A percentile compares a stretch with the other conserved stretches of the same genome.
These are phyloP conservation scores for Neckera pumila DNA, from an alignment of 225 moss, liverwort and hornwort species.

Conservation along the genomic window DNA sequence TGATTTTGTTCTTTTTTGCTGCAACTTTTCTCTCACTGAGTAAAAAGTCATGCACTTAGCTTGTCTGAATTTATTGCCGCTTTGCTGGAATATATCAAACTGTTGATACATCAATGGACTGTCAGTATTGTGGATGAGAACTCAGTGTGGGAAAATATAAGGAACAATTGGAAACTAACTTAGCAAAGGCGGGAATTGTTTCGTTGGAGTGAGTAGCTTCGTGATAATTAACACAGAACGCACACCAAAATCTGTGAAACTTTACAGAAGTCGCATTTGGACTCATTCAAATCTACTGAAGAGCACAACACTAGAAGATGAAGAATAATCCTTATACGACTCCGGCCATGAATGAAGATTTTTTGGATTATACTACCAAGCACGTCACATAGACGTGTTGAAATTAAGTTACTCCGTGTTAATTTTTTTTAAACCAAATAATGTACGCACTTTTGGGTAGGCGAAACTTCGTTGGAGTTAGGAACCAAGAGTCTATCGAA, in stretches of 20 bases:
- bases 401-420: not conserved
- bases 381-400: not conserved
- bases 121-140: not conserved
- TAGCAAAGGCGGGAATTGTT: not conserved
- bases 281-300: not conserved
- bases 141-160: no score
- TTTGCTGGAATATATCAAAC: not conserved
- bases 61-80: not conserved
- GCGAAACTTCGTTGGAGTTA: not conserved
- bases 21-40: no score
- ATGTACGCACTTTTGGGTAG: not conserved
- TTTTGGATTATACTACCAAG: not conserved
- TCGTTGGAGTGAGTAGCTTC: not conserved
- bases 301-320: not conserved
- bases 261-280: no score
- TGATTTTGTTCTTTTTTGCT: not conserved
- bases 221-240: not conserved
- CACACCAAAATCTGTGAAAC: not conserved
- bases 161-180: not conserved
- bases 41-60: no score
- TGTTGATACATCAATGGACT: not conserved
- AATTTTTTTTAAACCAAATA: not conserved
- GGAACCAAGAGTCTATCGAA: not conserved
- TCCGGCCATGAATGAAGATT: not conserved
- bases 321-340: no score